Percentiles rank a stretch among this genome's conserved stretches.
These are phyloP conservation scores for Candida dajiaensis DNA, from an alignment of 805 yeast species.

Conservation along the genomic window DNA sequence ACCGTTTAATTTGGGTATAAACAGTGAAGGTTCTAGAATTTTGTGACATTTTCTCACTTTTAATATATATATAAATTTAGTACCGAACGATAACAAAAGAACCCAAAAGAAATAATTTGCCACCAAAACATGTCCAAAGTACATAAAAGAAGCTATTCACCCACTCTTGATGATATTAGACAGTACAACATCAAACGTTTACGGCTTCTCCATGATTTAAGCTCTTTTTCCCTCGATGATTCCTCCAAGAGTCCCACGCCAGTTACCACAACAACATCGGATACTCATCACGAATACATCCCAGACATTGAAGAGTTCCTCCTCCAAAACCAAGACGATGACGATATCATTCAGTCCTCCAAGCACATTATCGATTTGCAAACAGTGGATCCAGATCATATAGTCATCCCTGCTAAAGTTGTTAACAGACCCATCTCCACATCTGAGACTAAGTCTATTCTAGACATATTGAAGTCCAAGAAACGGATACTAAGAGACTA, in stretches of 20 bases:
- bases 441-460: not conserved
- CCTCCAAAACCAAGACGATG: conserved; percentile 12
- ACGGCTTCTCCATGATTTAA: conserved; percentile 27
- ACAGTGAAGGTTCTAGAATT: not conserved
- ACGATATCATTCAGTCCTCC: conserved; percentile 5
- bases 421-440: not conserved
- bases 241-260: not conserved
- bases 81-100: not conserved
- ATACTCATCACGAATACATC: not conserved
- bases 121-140: not conserved
- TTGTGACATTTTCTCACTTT: not conserved
- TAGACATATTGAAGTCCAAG: conserved; percentile 1
- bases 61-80: not conserved
- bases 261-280: not conserved
- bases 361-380: not conserved
- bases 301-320: conserved; percentile 15
- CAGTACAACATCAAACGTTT: conserved; percentile 28
- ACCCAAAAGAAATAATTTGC: too few relatives aligned
- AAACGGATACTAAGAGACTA: conserved; percentile 1
- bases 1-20: not conserved
- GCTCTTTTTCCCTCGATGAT: conserved; percentile 19
- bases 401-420: not conserved
- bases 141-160: conserved; percentile 6
- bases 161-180: conserved; percentile 16
- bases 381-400: not conserved